Percentiles rank a stretch among this genome's conserved stretches.
Conservation (phyloP, 140 eudicot genomes). For the Flaveria floridana region DNA sequence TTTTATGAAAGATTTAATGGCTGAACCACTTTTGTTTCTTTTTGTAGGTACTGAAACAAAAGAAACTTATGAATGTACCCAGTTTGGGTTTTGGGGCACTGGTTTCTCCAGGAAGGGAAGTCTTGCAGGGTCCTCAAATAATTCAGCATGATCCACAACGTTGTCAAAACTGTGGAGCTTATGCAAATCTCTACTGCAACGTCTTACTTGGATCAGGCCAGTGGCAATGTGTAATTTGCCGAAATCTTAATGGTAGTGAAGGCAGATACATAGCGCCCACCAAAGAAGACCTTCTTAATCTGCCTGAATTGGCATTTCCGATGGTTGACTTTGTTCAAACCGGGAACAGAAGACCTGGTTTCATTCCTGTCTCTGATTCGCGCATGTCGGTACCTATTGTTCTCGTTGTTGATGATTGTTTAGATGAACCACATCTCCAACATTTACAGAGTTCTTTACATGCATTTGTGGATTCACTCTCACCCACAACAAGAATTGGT, state of each 20-base stretch:
- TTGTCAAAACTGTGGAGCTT: conserved; percentile 89
- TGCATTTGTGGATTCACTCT: conserved; percentile 81
- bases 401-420: conserved; percentile 79
- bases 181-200: conserved; percentile 79
- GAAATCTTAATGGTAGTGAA: conserved; percentile 80
- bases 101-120: conserved; percentile 77
- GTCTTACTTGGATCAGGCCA: conserved; percentile 87
- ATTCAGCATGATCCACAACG: conserved; percentile 91
- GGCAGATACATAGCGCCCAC: conserved; percentile 85
- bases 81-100: conserved; percentile 91
- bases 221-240: conserved; percentile 93
- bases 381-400: conserved; percentile 76
- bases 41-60: conserved; percentile 71
- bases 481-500: conserved; percentile 84
- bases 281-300: conserved; percentile 71
- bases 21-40: neutral
- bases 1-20: neutral
- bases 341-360: conserved; percentile 64
- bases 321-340: conserved; percentile 83
- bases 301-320: conserved; percentile 75
- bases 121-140: conserved; percentile 78
- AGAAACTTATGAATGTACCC: conserved; percentile 66
- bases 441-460: conserved; percentile 89
- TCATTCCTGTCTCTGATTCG: conserved; percentile 82
- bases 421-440: conserved; percentile 90